Conservation (phyloP, 2,329 filamentous ascomycete genomes). For the Phialocephala sp. region DNA sequence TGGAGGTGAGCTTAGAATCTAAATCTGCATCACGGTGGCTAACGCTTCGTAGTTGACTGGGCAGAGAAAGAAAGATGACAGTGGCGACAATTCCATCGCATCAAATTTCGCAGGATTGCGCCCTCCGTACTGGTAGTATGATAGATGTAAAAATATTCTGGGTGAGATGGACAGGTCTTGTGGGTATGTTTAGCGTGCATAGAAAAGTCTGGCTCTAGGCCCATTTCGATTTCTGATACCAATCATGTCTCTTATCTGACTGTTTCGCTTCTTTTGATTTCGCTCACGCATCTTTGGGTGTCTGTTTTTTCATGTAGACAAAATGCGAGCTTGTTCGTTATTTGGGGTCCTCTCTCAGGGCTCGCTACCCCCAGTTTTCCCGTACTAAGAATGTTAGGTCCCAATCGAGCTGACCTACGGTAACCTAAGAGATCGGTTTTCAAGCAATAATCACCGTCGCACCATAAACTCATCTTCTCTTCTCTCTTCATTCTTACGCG, state of each 20-base stretch:
- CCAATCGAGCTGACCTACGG: not conserved
- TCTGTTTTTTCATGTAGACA: not conserved
- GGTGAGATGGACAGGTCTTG: not conserved
- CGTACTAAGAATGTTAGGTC: not conserved
- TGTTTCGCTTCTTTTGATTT: not conserved
- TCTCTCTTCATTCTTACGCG: too few species aligned
- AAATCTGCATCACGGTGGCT: conserved; percentile 3
- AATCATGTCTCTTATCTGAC: not conserved
- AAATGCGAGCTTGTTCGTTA: not conserved
- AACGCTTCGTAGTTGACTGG: conserved; percentile 60
- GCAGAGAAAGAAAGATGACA: conserved; percentile 73
- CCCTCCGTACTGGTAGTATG: conserved; percentile 62
- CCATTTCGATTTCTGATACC: conserved; percentile 1
- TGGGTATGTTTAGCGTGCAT: conserved; percentile 33
- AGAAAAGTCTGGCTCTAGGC: conserved; percentile 8
- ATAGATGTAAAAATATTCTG: not conserved
- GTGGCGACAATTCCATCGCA: conserved; percentile 53
- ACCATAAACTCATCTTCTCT: too few species aligned
- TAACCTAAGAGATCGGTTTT: not conserved
- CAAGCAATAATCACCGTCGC: too few species aligned
- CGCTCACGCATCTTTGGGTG: not conserved
- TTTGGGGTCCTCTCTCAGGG: not conserved
- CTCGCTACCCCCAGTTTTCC: not conserved
- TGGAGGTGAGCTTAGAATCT: conserved; percentile 67
- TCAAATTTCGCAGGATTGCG: conserved; percentile 64